phyloP scores from a whole-genome alignment of 305 asterid species.

The Solanum aculeatissimum region DNA sequence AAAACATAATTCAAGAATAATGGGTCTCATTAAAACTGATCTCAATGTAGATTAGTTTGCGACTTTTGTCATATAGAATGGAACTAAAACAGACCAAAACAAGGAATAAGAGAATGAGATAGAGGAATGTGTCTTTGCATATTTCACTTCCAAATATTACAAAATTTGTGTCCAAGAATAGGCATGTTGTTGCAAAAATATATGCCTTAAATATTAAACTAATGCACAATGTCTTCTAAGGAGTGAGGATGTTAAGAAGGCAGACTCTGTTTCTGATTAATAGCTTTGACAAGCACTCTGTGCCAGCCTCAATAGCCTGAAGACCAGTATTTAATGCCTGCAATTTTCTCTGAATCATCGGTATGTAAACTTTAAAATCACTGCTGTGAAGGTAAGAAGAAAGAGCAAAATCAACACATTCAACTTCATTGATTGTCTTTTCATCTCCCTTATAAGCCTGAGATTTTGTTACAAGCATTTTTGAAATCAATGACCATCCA shows the following conservation, averaged over 20 bases:
- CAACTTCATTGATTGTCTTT: conserved; percentile 16
- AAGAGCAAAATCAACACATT: conserved; percentile 31
- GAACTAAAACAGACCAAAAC: not conserved
- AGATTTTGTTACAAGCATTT: conserved; percentile 21
- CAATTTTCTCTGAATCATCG: conserved; percentile 16
- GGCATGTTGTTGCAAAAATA: not conserved
- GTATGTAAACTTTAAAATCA: conserved; percentile 14
- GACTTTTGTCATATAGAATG: not conserved
- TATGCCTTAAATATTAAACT: not conserved
- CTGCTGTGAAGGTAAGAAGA: not conserved
- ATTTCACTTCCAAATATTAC: not conserved
- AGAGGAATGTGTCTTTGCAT: not conserved
- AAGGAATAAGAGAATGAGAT: not conserved
- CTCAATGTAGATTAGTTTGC: too few relatives aligned
- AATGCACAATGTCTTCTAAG: not conserved
- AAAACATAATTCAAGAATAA: not conserved
- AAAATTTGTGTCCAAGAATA: not conserved
- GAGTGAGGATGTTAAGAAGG: conserved; percentile 37
- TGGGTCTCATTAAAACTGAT: not conserved
- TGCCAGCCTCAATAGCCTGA: conserved; percentile 32
- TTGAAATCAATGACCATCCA: conserved; percentile 40
- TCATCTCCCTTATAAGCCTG: not conserved
- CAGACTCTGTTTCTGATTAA: conserved; percentile 40
- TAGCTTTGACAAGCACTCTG: conserved; percentile 28
- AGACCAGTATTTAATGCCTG: conserved; percentile 16